A percentile compares a stretch with the other conserved stretches of the same genome.
Conservation (phyloP, 2,329 filamentous ascomycete genomes). For the Xylariaceae sp. region DNA sequence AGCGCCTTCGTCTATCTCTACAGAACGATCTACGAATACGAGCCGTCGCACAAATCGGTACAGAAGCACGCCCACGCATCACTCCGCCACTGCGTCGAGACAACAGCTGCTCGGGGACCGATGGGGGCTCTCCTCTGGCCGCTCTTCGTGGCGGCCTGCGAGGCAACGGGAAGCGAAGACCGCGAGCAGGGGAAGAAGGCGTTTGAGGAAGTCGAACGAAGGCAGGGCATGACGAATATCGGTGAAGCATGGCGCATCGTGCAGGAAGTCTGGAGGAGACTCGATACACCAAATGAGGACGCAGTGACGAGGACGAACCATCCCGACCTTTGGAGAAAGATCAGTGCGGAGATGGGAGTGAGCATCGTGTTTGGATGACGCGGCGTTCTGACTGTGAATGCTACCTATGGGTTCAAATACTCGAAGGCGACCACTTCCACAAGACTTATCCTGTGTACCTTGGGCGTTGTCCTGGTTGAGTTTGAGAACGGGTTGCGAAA, state of each 20-base stretch:
- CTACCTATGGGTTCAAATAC: too few relatives aligned
- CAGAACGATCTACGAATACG: slow-evolving; percentile 48
- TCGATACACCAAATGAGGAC: slow-evolving; percentile 34
- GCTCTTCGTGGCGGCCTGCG: slow-evolving; percentile 59
- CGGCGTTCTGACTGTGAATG: too few relatives aligned
- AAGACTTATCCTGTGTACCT: too few relatives aligned
- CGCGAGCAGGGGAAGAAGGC: slow-evolving; percentile 47
- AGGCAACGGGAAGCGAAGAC: slow-evolving; percentile 49
- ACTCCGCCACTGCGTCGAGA: slow-evolving; percentile 51
- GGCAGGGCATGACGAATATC: slow-evolving; percentile 65
- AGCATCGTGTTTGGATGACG: slow-evolving; percentile 56
- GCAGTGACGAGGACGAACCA: slow-evolving; percentile 21
- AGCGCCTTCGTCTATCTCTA: slow-evolving; percentile 56
- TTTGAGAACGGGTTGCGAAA: too few relatives aligned
- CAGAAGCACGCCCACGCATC: slow-evolving; percentile 50
- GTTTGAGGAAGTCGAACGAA: slow-evolving; percentile 49
- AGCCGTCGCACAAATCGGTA: slow-evolving; percentile 45
- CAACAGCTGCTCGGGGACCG: slow-evolving; percentile 52
- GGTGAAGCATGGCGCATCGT: slow-evolving; percentile 57
- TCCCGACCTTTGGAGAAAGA: slow-evolving; percentile 50
- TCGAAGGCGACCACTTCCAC: too few relatives aligned
- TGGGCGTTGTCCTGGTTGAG: too few relatives aligned
- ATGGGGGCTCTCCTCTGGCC: slow-evolving; percentile 64
- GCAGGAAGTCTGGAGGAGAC: slow-evolving; percentile 55
- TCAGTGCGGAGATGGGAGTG: slow-evolving; percentile 56